Base-by-base conservation (phyloP, 2,329 filamentous ascomycete species). In the Colletotrichum filicis region DNA sequence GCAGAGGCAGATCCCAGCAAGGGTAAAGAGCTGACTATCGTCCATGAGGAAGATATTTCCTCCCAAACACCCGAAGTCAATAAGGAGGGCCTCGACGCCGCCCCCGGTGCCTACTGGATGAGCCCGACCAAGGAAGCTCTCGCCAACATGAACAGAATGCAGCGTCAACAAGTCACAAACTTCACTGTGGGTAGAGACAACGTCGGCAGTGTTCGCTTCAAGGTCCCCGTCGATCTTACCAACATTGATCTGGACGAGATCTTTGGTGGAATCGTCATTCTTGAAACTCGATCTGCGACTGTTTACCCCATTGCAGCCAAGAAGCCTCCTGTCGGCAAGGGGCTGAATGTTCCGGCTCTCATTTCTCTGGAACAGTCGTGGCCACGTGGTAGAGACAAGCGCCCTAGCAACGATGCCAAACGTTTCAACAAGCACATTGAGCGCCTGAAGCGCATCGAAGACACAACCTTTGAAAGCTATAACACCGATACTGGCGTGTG, bases 321-420 rank as follows among this genome's bases (percentile, higher is more conserved):
- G 79, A 99, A 98, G 83, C 95, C 97, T 19, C 89, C 93, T 0
- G 88, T 92, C 71, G 97, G 97, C 71, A 94, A 95, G 79, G 96
- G 95, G 6, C 88, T 99, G 75, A 99, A 99, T 79, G 94, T 98
- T 8, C 95, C 95, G 3, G 94, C 97, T 0, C 92, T 90, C 49
- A 95, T 99, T 75, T 91, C 89, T n/a, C 89, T 99, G 12, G 92
- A 97, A 80, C 96, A 98, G 80, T 98, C 95, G 0, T 98, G 94
- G 92, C 97, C 97, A 35, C 93, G 96, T 70, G 89, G 83, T 53
- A 89, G 80, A 66, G 89, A 91, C 75, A 90, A 89, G 80, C 87
- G 86, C 75, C 84, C 86, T 59, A 77, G 87, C 78, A 83, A 77
- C 79, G 89, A 80, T 71, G 89, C 91, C 57, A 93, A 90, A 75